Base-by-base conservation (phyloP, 2,329 filamentous ascomycete species). In the Pyrenophora tritici-repentis region DNA sequence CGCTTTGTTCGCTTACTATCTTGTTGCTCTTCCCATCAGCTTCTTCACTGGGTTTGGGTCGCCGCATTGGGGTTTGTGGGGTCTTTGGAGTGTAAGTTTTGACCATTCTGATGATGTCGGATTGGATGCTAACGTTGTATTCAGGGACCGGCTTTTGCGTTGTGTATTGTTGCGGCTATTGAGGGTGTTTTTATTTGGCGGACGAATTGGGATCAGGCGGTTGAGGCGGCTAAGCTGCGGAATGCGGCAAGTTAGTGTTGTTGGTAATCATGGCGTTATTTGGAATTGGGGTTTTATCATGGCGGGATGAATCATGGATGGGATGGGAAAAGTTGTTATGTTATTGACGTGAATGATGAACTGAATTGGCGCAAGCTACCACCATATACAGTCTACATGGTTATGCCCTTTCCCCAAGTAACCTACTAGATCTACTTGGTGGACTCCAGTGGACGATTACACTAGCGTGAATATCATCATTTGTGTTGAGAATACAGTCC, bases 1-100 rank as follows among this genome's bases (percentile, higher is more conserved):
- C 6, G 95, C 94, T 66, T 76, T 97, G 2, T 84, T 91, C 42
- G 87, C 87, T 17, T 97, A 97, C 76, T 99, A 97, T 73, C 77
- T 83, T 14, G 81, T 97, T 20, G 93, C 90, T 0, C 80, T 97
- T 73, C 93, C 94, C 0, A 84, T 96, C 29, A 90, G 87, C 33
- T 88, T 97, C 59, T 84, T 83, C 4, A 84, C 88, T 0, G 88
- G 86, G 0, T 96, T 97, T 71, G 87, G 85, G 0, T 76, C 92
- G 0, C 76, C 91, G 0, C 80, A 80, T 16, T 95, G 89, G 91
- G 84, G 85, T 39, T 76, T 97, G 32, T 80, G 84, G 48, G 93
- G 93, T 0, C 77, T 97, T 14, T 97, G 93, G 93, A 77, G 47
- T 48, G 71, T 73, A 61, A 69, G 70, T 68, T 7, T 14, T 17